Evolutionary conservation across 257 asterid species (phyloP).

Genomic region (Solanum stenotomum): DNA sequence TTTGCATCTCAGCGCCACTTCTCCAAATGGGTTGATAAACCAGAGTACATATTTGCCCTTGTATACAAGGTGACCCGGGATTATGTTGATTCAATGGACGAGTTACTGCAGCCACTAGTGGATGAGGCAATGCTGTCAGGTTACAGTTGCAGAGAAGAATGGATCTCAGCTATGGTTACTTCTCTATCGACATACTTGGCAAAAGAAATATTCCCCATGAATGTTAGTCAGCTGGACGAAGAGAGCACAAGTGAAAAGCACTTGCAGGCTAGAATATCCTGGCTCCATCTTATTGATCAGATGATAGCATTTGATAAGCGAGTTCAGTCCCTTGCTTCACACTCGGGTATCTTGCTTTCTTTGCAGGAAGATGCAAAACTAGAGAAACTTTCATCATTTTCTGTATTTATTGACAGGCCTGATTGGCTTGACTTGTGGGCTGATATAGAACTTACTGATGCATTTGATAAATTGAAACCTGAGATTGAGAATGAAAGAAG

Average conservation of each 20-base stretch:
- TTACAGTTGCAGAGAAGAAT: conserved; percentile 97
- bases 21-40: conserved; percentile 87
- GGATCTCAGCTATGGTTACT: conserved; percentile 87
- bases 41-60: conserved; percentile 84
- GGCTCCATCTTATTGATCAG: conserved; percentile 77
- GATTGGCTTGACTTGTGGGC: conserved; percentile 98
- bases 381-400: conserved; percentile 60
- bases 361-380: conserved; percentile 54
- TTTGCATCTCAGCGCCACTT: conserved; percentile 77
- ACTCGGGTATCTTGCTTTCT: conserved; percentile 58
- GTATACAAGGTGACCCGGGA: conserved; percentile 80
- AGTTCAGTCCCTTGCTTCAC: conserved; percentile 52
- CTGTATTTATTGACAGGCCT: conserved; percentile 83
- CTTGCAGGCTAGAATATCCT: conserved; percentile 55
- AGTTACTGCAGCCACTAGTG: conserved; percentile 82
- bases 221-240: conserved; percentile 47
- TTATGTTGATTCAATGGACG: conserved; percentile 93
- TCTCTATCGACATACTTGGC: conserved; percentile 72
- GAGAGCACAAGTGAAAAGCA: conserved; percentile 33
- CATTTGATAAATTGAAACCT: conserved; percentile 44
- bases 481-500: conserved; percentile 59
- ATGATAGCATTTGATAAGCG: conserved; percentile 80
- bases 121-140: conserved; percentile 93
- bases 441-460: conserved; percentile 64
- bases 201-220: conserved; percentile 63